Percentiles rank a stretch among this genome's conserved stretches.
phyloP scores from a whole-genome alignment of 116 monocot species.

The Iris pallida region DNA sequence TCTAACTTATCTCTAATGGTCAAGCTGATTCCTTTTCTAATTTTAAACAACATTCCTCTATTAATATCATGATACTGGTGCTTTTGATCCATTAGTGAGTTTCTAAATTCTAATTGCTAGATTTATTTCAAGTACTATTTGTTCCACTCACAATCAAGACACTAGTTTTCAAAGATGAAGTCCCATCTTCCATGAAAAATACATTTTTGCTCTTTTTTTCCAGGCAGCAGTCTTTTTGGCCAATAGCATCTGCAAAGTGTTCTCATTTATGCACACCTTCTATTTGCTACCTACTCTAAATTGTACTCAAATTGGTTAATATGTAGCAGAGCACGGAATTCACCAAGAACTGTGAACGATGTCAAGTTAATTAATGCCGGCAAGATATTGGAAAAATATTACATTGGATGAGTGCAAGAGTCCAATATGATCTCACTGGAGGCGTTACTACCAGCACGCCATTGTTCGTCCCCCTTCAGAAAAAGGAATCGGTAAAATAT shows the following conservation, averaged over 20 bases:
- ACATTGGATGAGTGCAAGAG: constrained; percentile 48
- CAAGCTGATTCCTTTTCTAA: no score
- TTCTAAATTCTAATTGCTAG: no score
- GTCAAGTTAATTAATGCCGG: constrained; percentile 60
- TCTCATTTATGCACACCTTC: background rate
- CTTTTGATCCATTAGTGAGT: no score
- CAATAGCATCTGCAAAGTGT: background rate
- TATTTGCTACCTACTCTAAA: background rate
- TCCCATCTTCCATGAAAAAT: no score
- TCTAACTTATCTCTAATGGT: no score
- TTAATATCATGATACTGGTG: no score
- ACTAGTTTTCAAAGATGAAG: no score
- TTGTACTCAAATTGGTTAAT: background rate
- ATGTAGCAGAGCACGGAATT: constrained; percentile 34
- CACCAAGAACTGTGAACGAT: constrained; percentile 43
- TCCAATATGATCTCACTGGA: constrained; percentile 42
- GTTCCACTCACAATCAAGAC: no score
- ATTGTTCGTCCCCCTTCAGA: constrained; percentile 33
- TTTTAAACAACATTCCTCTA: no score
- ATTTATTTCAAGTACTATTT: no score
- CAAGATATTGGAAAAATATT: constrained; percentile 44
- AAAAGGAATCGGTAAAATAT: constrained; percentile 23
- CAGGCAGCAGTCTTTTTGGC: background rate
- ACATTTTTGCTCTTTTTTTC: background rate
- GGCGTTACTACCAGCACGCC: constrained; percentile 44